Conservation (phyloP, 805 yeast species). For the Starmerella asiatica region DNA sequence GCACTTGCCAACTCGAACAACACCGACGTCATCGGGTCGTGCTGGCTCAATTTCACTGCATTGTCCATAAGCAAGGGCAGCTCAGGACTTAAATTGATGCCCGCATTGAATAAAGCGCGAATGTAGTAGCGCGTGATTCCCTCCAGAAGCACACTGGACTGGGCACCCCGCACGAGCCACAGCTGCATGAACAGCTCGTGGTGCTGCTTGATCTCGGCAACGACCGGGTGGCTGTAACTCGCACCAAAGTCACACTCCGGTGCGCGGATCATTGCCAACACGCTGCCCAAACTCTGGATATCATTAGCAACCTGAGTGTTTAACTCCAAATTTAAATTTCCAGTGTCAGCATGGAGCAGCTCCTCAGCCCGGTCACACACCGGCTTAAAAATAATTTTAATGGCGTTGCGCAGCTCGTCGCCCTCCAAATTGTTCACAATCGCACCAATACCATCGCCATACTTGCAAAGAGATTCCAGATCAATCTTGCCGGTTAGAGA, state of each 20-base stretch:
- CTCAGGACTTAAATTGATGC: constrained; percentile 7
- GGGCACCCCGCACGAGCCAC: constrained; percentile 4
- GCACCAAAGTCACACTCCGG: constrained; percentile 37
- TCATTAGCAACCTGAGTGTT: constrained; percentile 10
- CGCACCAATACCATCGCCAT: constrained; percentile 81
- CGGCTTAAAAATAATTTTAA: constrained; percentile 66
- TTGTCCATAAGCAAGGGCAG: constrained; percentile 7
- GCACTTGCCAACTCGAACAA: constrained; percentile 16
- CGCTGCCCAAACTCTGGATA: constrained; percentile 44
- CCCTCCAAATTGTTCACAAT: constrained; percentile 35
- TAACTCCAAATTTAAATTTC: neutral
- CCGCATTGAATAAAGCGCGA: constrained; percentile 15
- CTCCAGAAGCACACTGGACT: constrained; percentile 5
- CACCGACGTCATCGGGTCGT: constrained; percentile 7
- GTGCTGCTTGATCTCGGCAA: constrained; percentile 22
- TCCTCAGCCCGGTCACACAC: constrained; percentile 46
- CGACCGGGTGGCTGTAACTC: constrained; percentile 17
- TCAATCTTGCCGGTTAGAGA: constrained; percentile 44
- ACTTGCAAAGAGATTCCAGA: constrained; percentile 55
- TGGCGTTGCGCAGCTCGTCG: constrained; percentile 32
- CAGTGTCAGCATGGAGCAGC: neutral
- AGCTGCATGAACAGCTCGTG: constrained; percentile 10
- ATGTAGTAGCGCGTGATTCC: constrained; percentile 14
- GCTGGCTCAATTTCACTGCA: neutral
- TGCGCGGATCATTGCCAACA: constrained; percentile 54